Conservation (phyloP, 441 rosid species). For the Aleurites moluccanus region DNA sequence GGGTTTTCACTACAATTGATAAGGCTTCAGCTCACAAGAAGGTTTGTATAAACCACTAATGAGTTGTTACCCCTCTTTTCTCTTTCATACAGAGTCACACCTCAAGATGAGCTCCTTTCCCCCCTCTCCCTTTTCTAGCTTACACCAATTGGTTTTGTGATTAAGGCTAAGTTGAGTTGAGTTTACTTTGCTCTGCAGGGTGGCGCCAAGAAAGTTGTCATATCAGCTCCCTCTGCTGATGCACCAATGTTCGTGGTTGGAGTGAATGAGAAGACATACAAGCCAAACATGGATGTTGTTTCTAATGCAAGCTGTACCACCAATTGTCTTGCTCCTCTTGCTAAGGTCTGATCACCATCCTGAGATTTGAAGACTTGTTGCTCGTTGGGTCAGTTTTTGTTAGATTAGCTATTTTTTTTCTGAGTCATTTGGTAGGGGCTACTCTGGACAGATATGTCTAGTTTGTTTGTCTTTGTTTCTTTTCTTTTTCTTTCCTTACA, state of each 20-base stretch:
- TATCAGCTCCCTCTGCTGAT: constrained; percentile 98
- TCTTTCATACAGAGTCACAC: not conserved
- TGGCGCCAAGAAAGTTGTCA: constrained; percentile 92
- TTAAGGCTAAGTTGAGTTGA: too few species aligned
- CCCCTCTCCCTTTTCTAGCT: too few species aligned
- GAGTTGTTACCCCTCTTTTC: not conserved
- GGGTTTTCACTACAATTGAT: constrained; percentile 76
- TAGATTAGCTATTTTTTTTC: not conserved
- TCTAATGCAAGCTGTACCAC: constrained; percentile 99
- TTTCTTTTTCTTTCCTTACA: not conserved
- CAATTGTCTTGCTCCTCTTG: constrained; percentile 99
- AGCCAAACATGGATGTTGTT: constrained; percentile 85
- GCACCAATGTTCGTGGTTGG: constrained; percentile 99
- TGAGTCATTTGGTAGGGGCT: not conserved
- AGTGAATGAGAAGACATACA: constrained; percentile 83
- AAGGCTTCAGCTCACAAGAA: constrained; percentile 89
- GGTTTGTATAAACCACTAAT: constrained; percentile 37
- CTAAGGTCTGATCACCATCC: constrained; percentile 62
- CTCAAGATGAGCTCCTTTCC: constrained; percentile 17
- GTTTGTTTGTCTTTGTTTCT: not conserved
- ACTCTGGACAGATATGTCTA: not conserved
- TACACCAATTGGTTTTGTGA: too few species aligned
- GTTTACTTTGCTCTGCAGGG: constrained; percentile 57
- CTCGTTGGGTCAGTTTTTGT: constrained; percentile 3
- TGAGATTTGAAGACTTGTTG: constrained; percentile 6